Evolutionary conservation across 192 early-diverging fungal species (phyloP).

Genomic region (Thamnidium elegans): DNA sequence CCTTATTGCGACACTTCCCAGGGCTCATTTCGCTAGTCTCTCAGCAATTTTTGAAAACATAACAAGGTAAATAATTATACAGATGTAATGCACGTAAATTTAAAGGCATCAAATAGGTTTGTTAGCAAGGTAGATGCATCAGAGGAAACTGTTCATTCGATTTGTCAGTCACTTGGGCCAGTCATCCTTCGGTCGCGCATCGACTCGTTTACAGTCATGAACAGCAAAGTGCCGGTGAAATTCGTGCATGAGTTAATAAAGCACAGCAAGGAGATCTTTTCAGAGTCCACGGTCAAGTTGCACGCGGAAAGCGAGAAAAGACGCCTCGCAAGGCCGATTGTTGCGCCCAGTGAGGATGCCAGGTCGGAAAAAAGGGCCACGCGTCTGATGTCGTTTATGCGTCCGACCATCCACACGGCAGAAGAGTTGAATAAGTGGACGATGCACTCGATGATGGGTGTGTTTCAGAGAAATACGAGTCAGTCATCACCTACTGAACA

Average conservation of each 20-base stretch:
- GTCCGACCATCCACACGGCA: neutral
- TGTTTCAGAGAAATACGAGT: conserved; percentile 15
- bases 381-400: conserved; percentile 21
- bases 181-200: conserved; percentile 45
- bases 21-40: conserved; percentile 45
- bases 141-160: conserved; percentile 30
- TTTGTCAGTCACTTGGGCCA: conserved; percentile 47
- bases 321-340: conserved; percentile 16
- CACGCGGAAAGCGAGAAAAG: conserved; percentile 30
- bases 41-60: conserved; percentile 36
- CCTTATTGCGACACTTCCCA: conserved; percentile 43
- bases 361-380: neutral
- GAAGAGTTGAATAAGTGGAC: conserved; percentile 21
- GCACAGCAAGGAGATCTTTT: conserved; percentile 43
- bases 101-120: neutral
- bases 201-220: conserved; percentile 39
- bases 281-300: conserved; percentile 13
- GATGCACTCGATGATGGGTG: conserved; percentile 20
- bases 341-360: neutral
- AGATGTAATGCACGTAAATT: neutral
- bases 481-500: neutral
- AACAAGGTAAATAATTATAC: conserved; percentile 19
- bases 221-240: conserved; percentile 41
- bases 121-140: neutral
- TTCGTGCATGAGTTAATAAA: conserved; percentile 46